Conservation (phyloP, 129 eudicot genomes). For the Ambrosia trifida region DNA sequence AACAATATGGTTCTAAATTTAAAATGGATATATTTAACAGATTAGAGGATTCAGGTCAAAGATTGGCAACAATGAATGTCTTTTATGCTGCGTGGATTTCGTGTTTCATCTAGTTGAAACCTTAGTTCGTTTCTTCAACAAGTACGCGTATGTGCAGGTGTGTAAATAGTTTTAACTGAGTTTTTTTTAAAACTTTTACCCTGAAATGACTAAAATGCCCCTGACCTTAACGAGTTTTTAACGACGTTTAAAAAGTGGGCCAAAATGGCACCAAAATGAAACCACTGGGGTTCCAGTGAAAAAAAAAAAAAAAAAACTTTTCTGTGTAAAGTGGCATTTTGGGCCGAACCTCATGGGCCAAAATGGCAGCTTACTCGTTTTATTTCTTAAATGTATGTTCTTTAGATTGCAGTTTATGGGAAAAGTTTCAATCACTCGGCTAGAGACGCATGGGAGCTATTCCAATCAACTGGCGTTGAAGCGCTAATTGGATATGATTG, state of each 20-base stretch:
- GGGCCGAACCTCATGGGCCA: no score
- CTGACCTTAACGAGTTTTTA: no score
- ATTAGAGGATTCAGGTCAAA: constrained; percentile 94
- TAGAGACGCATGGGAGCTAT: constrained; percentile 97
- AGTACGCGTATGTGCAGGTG: constrained; percentile 97
- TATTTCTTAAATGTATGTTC: not conserved
- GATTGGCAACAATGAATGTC: constrained; percentile 90
- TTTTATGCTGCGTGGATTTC: constrained; percentile 90
- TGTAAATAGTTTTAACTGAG: not conserved
- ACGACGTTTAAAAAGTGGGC: no score
- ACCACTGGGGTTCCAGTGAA: no score
- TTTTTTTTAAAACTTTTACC: no score
- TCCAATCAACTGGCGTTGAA: constrained; percentile 97
- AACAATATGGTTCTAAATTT: no score
- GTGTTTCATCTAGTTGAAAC: constrained; percentile 93
- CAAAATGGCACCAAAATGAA: no score
- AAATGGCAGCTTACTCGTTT: no score
- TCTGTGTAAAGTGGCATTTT: no score
- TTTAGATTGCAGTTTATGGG: constrained; percentile 88
- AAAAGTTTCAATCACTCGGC: constrained; percentile 96
- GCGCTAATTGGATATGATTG: constrained; percentile 94
- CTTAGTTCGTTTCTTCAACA: constrained; percentile 93
- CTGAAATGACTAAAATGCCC: no score
- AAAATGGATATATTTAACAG: constrained; percentile 36
- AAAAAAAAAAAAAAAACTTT: no score